Evolutionary conservation across 805 yeast genomes (phyloP).

Genomic region (Candida krabiensis): DNA sequence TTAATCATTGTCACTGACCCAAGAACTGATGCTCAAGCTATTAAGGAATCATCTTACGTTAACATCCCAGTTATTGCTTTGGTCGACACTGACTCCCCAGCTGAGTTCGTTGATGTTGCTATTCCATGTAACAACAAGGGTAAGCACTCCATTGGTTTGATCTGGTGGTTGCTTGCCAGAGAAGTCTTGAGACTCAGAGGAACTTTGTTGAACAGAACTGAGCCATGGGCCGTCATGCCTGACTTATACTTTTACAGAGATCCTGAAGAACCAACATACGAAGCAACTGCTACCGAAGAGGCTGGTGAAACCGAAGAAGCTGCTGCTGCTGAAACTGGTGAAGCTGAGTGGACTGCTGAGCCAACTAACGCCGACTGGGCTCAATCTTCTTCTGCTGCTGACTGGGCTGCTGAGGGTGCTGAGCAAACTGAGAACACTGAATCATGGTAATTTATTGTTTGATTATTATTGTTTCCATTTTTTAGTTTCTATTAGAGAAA

Average conservation of each 20-base stretch:
- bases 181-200: constrained; percentile 99
- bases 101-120: constrained; percentile 98
- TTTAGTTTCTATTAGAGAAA: constrained; percentile 6
- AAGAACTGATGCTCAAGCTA: constrained; percentile 99
- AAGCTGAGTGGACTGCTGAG: constrained; percentile 60
- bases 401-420: constrained; percentile 62
- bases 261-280: constrained; percentile 97
- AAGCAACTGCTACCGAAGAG: constrained; percentile 64
- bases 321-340: constrained; percentile 61
- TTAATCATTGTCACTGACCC: constrained; percentile 99
- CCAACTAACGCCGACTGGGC: constrained; percentile 77
- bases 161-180: constrained; percentile 99
- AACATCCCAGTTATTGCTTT: constrained; percentile 99
- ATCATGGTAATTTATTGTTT: constrained; percentile 31
- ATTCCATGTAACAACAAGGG: constrained; percentile 99
- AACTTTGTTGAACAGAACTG: constrained; percentile 91
- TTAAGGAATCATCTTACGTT: constrained; percentile 99
- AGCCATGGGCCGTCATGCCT: constrained; percentile 99
- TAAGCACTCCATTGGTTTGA: constrained; percentile 98
- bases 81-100: constrained; percentile 97
- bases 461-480: constrained; percentile 14
- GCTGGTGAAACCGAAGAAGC: constrained; percentile 62
- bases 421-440: constrained; percentile 50
- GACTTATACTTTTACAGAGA: constrained; percentile 99
- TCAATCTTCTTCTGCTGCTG: constrained; percentile 50